Percentiles rank a stretch among this genome's conserved stretches.
Conservation (phyloP, 2,329 filamentous ascomycete genomes). For the Chalara sp. region DNA sequence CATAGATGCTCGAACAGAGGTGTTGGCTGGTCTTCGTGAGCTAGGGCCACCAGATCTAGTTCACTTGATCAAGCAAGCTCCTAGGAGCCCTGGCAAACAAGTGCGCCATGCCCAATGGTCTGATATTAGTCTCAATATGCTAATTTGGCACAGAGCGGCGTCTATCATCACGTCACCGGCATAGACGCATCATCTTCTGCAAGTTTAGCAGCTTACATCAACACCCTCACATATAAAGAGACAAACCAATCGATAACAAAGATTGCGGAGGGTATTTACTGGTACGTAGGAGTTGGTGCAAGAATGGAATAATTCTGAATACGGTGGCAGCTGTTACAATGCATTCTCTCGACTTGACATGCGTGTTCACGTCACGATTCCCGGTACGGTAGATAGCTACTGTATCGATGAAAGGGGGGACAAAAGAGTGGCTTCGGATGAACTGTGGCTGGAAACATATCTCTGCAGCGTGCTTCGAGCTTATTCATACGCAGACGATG, state of each 20-base stretch:
- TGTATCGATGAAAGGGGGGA: constrained; percentile 96
- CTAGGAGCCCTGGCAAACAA: constrained; percentile 50
- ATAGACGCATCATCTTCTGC: constrained; percentile 96
- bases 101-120: constrained; percentile 28
- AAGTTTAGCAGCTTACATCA: constrained; percentile 95
- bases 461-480: constrained; percentile 89
- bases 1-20: constrained; percentile 87
- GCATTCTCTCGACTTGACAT: constrained; percentile 96
- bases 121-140: background rate
- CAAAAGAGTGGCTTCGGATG: constrained; percentile 86
- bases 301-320: constrained; percentile 17
- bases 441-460: constrained; percentile 95
- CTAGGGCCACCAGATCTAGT: constrained; percentile 93
- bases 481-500: constrained; percentile 95
- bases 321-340: constrained; percentile 74
- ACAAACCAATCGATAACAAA: constrained; percentile 72
- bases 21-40: constrained; percentile 78
- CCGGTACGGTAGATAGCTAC: constrained; percentile 92
- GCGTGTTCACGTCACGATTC: constrained; percentile 96
- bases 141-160: constrained; percentile 56
- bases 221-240: constrained; percentile 88
- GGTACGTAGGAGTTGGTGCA: constrained; percentile 45
- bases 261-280: constrained; percentile 90
- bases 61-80: constrained; percentile 75
- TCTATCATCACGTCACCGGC: constrained; percentile 97